A percentile compares a stretch with the other conserved stretches of the same genome.
Conservation (phyloP, 225 moss, liverwort and hornwort species). For the Polytrichum commune region DNA sequence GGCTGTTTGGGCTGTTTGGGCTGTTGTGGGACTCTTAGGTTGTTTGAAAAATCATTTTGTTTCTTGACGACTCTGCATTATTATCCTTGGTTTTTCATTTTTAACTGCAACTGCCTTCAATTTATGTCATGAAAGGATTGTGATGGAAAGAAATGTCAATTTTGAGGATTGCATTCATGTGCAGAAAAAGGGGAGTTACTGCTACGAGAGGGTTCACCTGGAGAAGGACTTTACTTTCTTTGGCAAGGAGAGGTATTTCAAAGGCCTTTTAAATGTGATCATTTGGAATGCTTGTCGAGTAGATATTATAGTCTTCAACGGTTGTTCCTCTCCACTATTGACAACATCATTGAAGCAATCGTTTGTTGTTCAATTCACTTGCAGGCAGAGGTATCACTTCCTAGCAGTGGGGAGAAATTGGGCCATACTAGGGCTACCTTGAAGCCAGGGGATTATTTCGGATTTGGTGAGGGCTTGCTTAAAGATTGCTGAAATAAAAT, state of each 20-base stretch:
- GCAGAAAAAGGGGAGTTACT: slow-evolving; percentile 43
- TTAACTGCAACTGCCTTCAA: too few relatives aligned
- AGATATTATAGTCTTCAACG: too few relatives aligned
- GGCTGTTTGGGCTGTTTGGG: too few relatives aligned
- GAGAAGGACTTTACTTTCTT: slow-evolving; percentile 54
- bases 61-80: too few relatives aligned
- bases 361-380: background rate
- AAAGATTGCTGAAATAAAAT: background rate
- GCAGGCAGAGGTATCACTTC: slow-evolving; percentile 41
- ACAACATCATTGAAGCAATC: too few relatives aligned
- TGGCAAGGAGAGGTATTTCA: slow-evolving; percentile 38
- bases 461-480: slow-evolving; percentile 35
- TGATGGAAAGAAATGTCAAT: background rate
- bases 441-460: slow-evolving; percentile 49
- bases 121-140: background rate
- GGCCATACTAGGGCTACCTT: slow-evolving; percentile 22
- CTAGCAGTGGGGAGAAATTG: slow-evolving; percentile 21
- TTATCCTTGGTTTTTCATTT: too few relatives aligned
- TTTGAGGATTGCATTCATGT: slow-evolving; percentile 1
- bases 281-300: too few relatives aligned
- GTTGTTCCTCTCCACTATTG: too few relatives aligned
- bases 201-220: slow-evolving; percentile 39
- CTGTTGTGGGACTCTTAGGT: too few relatives aligned
- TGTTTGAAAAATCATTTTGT: too few relatives aligned
- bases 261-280: background rate